Evolutionary conservation across 139 green algal species (phyloP), one percentile per base, ranked within the genome.

Genomic region (Chlorella sp.): DNA sequence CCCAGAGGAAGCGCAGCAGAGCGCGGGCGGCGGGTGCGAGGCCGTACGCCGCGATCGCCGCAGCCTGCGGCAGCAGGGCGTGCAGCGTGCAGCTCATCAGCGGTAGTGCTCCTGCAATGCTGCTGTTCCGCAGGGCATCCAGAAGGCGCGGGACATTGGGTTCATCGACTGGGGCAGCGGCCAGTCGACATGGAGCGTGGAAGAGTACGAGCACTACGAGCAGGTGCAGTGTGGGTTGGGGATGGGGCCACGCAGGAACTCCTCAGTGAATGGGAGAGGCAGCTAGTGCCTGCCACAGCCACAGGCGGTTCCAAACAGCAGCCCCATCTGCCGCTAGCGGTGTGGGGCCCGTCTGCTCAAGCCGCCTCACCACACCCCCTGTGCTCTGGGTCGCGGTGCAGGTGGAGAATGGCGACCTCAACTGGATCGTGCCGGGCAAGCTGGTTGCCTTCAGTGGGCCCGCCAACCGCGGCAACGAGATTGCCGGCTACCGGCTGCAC

Each of bases 201-300:
- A 90, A 29, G 88, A 97, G 78, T 97, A 97, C 70, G 89, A 96
- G 74, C 84, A 94, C 78, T 97, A 95, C 49, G 93, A 97, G 80
- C 90, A 96, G 85, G 84, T 88, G 67, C 6, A 70, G 49, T 1
- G n/a, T 31, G 5, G 42, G 17, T 10, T 55, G 10, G 17, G 17
- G 42, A 55, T 24, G 17, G 42, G 17, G 42, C 42, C 10, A 17
- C 42, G 17, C 10, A 17, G 17, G 17, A 17, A 10, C 10, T 55
- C 42, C 10, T 24, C 42, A 55, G 42, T 24, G 10, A 24, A 24
- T 55, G 10, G 10, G 17, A 55, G 10, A 55, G 17, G 42, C 10
- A 55, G 10, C 42, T 24, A 55, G 17, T 17, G 42, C 17, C 10
- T 55, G 42, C 10, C 10, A 24, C 10, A 55, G 10, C 42, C 10